phyloP scores from a whole-genome alignment of 192 early-diverging fungal species.

The Lobosporangium transversale region DNA sequence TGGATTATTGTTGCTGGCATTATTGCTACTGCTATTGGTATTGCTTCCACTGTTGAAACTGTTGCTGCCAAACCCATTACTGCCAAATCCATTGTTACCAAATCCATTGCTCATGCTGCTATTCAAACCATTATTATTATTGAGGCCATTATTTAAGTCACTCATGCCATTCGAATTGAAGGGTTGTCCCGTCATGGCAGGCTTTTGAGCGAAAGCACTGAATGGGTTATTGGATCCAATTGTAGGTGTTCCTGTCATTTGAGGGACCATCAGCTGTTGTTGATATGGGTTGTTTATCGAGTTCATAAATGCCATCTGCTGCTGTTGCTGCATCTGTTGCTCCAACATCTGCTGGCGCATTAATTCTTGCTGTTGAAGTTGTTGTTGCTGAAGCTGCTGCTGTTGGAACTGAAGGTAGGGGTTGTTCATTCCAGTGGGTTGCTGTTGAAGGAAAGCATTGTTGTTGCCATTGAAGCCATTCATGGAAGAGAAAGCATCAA shows the following conservation, averaged over 20 bases:
- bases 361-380: slow-evolving; percentile 37
- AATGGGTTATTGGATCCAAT: slow-evolving; percentile 61
- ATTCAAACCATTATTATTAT: slow-evolving; percentile 5
- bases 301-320: slow-evolving; percentile 43
- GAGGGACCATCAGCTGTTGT: slow-evolving; percentile 30
- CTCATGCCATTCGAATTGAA: slow-evolving; percentile 1
- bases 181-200: slow-evolving; percentile 28
- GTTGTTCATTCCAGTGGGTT: slow-evolving; percentile 42
- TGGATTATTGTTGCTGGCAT: slow-evolving; percentile 25
- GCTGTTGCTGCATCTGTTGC: slow-evolving; percentile 54
- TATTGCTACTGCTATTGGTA: slow-evolving; percentile 16
- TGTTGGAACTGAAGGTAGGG: slow-evolving; percentile 49
- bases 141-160: neutral
- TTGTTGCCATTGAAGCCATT: slow-evolving; percentile 24
- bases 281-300: slow-evolving; percentile 53
- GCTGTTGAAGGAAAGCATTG: slow-evolving; percentile 20
- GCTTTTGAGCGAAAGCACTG: slow-evolving; percentile 42
- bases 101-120: slow-evolving; percentile 4
- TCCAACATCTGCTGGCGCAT: slow-evolving; percentile 45
- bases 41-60: slow-evolving; percentile 21
- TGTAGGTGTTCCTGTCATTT: slow-evolving; percentile 37
- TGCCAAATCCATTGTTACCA: slow-evolving; percentile 7
- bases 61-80: slow-evolving; percentile 13
- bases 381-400: slow-evolving; percentile 52
- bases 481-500: slow-evolving; percentile 32